Percentiles rank a stretch among this genome's conserved stretches.
These are phyloP conservation scores for Kluyveromyces starmeri DNA, from an alignment of 805 yeast genomes.

Conservation along the genomic window DNA sequence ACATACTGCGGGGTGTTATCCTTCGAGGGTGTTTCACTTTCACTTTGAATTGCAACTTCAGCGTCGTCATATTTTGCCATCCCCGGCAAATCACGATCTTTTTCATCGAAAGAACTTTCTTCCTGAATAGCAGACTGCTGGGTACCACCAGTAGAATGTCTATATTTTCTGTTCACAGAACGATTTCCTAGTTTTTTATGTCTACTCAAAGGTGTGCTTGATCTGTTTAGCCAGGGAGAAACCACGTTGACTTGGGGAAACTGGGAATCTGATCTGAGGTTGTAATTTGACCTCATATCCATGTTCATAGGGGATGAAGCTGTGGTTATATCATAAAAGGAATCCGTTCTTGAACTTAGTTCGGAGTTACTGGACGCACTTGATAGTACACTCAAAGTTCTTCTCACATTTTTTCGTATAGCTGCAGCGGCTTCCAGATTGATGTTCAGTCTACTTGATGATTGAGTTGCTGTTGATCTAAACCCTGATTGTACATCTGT, in stretches of 20 bases:
- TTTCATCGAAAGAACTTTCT: constrained; percentile 22
- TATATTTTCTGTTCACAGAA: constrained; percentile 15
- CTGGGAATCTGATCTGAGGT: constrained; percentile 1
- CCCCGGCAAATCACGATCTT: constrained; percentile 8
- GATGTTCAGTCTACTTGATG: not conserved
- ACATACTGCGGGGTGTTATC: constrained; percentile 5
- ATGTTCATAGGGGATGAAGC: constrained; percentile 20
- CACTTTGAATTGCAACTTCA: constrained; percentile 1
- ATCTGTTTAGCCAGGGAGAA: constrained; percentile 15
- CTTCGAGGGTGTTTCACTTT: constrained; percentile 6
- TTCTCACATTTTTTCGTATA: constrained; percentile 14
- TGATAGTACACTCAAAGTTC: constrained; percentile 31
- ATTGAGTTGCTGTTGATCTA: constrained; percentile 9
- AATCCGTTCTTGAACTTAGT: constrained; percentile 32
- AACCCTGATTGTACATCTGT: constrained; percentile 23
- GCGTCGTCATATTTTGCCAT: not conserved
- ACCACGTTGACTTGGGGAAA: constrained; percentile 8
- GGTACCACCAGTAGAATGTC: constrained; percentile 13
- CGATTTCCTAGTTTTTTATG: constrained; percentile 10
- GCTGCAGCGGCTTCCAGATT: not conserved
- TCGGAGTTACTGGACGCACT: constrained; percentile 34
- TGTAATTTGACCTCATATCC: constrained; percentile 12
- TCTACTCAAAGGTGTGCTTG: constrained; percentile 22
- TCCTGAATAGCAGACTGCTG: constrained; percentile 26
- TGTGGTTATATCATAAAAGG: constrained; percentile 33